Base-by-base conservation (phyloP, 1,284 basidiomycete species). In the Melampsora larici-populina region DNA sequence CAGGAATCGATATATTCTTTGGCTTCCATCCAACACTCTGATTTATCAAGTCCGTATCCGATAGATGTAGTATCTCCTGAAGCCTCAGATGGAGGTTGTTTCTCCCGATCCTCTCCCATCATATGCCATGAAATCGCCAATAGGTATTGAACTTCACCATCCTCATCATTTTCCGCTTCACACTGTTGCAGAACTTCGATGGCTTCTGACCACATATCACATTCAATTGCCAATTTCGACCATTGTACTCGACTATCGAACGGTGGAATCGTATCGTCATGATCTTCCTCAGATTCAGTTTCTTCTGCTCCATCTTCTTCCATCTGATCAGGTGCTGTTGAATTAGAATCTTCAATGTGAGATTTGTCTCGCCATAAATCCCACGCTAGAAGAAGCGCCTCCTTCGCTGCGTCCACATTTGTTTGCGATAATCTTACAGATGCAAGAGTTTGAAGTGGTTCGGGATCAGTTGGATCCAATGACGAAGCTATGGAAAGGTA, bases 51-150 rank as follows among this genome's bases (percentile, higher is more conserved):
- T 15, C 87, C 88, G 71, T 89, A 89, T 46, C 82, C 82, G 8
- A 80, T 81, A 26, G 82, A 80, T 60, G 81, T 81, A 4, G 89
- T 84, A 58, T 86, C 87, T 18, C 86, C 87, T n/a, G 87, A 88
- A 43, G 84, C 87, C 79, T 73, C 58, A 89, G 88, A 79, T 60
- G 79, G 58, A 72, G 71, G 78, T 78, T 87, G 87, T 21, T 88
- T 87, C 79, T 58, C 55, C 29, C 84, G 72, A 17, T 83, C 81
- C 78, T 85, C 83, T 9, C 84, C 86, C 13, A 86, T 82, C 60
- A 95, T 86, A 85, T 90, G 93, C 87, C 93, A 94, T 78, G 92
- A 91, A 92, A 93, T 95, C 71, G 93, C 94, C 83, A 94, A 92
- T n/a, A 96, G 88, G 83, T 97, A 97, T 88, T 93, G 95, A 2